Base-by-base conservation (phyloP, 2,329 filamentous ascomycete genomes). In the Saccharata proteae region DNA sequence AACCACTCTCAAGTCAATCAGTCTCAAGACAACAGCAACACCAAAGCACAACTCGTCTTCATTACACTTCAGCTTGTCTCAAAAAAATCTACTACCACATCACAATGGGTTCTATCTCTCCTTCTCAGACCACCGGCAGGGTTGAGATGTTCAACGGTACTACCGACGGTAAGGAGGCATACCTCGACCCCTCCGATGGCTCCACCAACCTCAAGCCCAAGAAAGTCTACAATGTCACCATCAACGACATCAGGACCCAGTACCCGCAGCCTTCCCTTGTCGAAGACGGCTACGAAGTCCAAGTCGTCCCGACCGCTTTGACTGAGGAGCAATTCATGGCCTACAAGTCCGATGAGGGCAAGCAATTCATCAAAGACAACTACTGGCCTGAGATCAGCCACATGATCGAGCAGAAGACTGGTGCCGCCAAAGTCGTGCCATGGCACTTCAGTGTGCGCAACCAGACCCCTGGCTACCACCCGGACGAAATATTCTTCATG, bases 131-230 rank as follows among this genome's bases (percentile, higher is more conserved):
- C 12, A 26, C 24, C 24, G 24, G 24, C 11, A 12, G 24, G 12
- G 16, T 26, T 26, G 24, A 26, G 24, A 26, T 26, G 24, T 26
- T 26, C 24, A 26, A 26, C 16, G 24, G 24, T 15, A 26, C 24
- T 15, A 26, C 24, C 10, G 24, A 26, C 12, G 24, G 24, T 7
- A 26, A 26, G 24, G 24, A 26, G 9, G 24, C 24, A 5, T 26
- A 26, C 13, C 24, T 26, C 12, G 24, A 26, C 12, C 24, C 24
- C 11, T 26, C 19, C 8, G n/a, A 8, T n/a, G n/a, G n/a, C 19
- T 8, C 8, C 8, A 21, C 19, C 19, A 21, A 21, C 19, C 19
- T 21, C 19, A 21, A 9, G 8, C 19, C 19, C n/a, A 21, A 21
- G 19, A 21, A 21, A n/a, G 19, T 21, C 19, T n/a, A 21, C 19